Evolutionary conservation across 495 filamentous ascomycete species (phyloP).

Genomic region (Neurospora hispaniola): DNA sequence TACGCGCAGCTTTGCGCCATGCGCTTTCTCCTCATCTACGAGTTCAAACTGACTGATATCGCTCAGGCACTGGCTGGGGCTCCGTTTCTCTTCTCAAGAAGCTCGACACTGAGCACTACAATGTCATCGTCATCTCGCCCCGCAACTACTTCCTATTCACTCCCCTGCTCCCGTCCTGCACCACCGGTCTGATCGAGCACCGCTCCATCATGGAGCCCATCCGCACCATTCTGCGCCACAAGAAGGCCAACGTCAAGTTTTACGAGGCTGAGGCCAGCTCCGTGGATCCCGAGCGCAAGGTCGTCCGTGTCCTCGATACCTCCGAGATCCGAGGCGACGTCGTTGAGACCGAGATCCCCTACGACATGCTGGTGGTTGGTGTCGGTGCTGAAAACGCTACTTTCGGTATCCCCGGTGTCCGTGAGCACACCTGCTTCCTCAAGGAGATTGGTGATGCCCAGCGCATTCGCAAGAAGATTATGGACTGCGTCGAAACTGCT

Average conservation of each 20-base stretch:
- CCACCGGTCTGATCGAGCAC: constrained; percentile 94
- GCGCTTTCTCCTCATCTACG: background rate
- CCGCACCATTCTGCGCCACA: constrained; percentile 85
- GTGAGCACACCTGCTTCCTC: constrained; percentile 92
- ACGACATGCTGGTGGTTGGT: constrained; percentile 95
- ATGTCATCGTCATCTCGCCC: constrained; percentile 91
- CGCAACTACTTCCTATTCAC: constrained; percentile 99
- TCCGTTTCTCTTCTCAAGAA: constrained; percentile 95
- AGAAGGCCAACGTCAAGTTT: constrained; percentile 83
- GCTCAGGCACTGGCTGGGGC: constrained; percentile 86
- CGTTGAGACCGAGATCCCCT: constrained; percentile 78
- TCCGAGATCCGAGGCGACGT: constrained; percentile 85
- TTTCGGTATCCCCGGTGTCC: constrained; percentile 93
- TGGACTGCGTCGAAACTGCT: constrained; percentile 98
- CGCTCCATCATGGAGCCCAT: constrained; percentile 99
- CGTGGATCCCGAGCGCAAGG: constrained; percentile 85
- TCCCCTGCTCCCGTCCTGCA: constrained; percentile 90
- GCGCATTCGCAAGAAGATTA: constrained; percentile 91
- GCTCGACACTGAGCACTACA: constrained; percentile 96
- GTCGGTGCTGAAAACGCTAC: constrained; percentile 98
- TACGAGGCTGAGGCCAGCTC: constrained; percentile 98
- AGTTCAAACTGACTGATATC: constrained; percentile 9
- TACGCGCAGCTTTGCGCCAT: background rate
- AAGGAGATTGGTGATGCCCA: constrained; percentile 97
- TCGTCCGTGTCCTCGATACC: constrained; percentile 80